These are phyloP conservation scores for Barnettozyma botsteinii DNA, from an alignment of 805 yeast species.

Conservation along the genomic window DNA sequence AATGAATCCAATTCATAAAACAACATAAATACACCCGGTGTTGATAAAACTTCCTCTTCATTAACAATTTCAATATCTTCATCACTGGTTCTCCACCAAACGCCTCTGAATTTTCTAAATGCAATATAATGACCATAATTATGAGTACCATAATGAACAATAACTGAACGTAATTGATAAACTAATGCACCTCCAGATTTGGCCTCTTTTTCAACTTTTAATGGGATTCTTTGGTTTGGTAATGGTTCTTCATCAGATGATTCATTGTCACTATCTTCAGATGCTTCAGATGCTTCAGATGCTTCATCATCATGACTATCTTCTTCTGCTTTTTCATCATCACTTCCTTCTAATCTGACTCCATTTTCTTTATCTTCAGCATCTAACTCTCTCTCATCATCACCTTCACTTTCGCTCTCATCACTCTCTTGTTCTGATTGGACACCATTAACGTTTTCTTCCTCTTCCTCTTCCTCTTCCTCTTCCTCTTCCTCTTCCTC, in stretches of 20 bases:
- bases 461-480: neutral
- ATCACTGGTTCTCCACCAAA: slow-evolving; percentile 96
- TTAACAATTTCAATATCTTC: slow-evolving; percentile 77
- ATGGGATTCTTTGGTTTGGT: slow-evolving; percentile 10
- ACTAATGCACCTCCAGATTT: slow-evolving; percentile 37
- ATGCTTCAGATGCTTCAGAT: slow-evolving; percentile 1
- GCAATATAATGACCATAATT: slow-evolving; percentile 97
- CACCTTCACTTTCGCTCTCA: neutral
- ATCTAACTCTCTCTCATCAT: neutral
- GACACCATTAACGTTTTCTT: no score
- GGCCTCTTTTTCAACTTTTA: slow-evolving; percentile 13
- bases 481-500: neutral
- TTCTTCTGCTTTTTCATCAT: neutral
- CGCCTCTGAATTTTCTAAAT: slow-evolving; percentile 70
- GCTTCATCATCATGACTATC: slow-evolving; percentile 7
- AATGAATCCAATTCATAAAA: slow-evolving; percentile 65
- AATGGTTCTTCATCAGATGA: slow-evolving; percentile 7
- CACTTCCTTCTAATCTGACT: neutral
- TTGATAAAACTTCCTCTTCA: slow-evolving; percentile 71
- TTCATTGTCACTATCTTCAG: neutral
- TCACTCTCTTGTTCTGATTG: slow-evolving; percentile 2
- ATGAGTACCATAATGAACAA: slow-evolving; percentile 92
- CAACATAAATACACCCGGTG: slow-evolving; percentile 89
- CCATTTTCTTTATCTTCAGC: neutral
- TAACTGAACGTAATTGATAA: slow-evolving; percentile 77